phyloP scores from a whole-genome alignment of 106 monocot genomes.

The Dendrobium chrysotoxum region DNA sequence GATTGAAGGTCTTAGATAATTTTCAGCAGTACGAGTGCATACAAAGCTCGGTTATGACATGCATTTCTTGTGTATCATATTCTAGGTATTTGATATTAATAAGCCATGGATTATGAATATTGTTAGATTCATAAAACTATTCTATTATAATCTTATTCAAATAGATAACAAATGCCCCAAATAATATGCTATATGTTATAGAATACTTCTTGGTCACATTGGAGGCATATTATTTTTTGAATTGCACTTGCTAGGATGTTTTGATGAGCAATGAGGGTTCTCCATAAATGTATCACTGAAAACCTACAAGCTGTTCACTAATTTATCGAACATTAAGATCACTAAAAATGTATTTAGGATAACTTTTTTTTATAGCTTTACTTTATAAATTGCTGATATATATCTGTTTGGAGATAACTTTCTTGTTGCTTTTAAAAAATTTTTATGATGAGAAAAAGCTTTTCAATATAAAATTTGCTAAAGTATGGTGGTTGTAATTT shows the following conservation, averaged over 20 bases:
- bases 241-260: neutral
- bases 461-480: too few relatives aligned
- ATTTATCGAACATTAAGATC: neutral
- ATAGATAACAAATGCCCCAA: neutral
- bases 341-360: neutral
- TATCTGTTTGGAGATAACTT: too few relatives aligned
- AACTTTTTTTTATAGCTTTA: too few relatives aligned
- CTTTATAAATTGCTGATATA: too few relatives aligned
- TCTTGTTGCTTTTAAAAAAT: too few relatives aligned
- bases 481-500: too few relatives aligned
- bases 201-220: neutral
- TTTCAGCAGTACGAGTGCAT: neutral
- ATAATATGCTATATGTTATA: neutral
- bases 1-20: neutral
- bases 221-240: neutral
- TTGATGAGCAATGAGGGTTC: too few relatives aligned
- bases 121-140: neutral
- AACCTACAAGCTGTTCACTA: neutral
- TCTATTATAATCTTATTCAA: neutral
- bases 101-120: neutral
- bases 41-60: neutral
- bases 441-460: too few relatives aligned
- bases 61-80: neutral
- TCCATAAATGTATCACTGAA: neutral
- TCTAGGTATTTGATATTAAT: neutral